Percentiles rank a stretch among this genome's conserved stretches.
Conservation (phyloP, 371 early-diverging fungal genomes). For the Quaeritorhiza haematococci region DNA sequence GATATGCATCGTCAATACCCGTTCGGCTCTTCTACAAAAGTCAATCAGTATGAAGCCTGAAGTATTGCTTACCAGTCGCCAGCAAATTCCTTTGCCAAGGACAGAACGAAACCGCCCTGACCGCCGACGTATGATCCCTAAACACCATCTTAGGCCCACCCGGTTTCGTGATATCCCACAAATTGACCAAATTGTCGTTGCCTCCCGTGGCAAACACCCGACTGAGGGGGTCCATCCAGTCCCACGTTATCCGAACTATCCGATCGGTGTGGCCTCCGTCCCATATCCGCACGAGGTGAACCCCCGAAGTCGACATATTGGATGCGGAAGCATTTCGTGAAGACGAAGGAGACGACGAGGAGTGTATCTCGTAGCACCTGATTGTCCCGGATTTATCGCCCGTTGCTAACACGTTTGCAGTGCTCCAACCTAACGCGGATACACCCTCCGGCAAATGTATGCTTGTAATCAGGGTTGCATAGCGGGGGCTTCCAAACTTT, state of each 20-base stretch:
- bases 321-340: too few species aligned
- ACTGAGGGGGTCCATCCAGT: constrained; percentile 24
- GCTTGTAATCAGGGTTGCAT: neutral
- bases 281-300: neutral
- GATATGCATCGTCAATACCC: too few species aligned
- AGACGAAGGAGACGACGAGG: too few species aligned
- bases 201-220: constrained; percentile 46
- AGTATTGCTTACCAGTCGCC: constrained; percentile 29
- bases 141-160: constrained; percentile 3
- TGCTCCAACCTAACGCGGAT: constrained; percentile 4
- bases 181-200: constrained; percentile 46
- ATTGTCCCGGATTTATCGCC: constrained; percentile 14
- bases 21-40: too few species aligned
- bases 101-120: constrained; percentile 52
- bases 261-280: constrained; percentile 20
- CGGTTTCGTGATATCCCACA: constrained; percentile 30
- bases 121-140: constrained; percentile 46
- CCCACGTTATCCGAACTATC: constrained; percentile 47
- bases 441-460: constrained; percentile 9
- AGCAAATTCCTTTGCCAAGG: constrained; percentile 31
- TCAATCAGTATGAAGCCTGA: too few species aligned
- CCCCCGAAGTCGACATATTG: constrained; percentile 6
- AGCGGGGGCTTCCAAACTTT: constrained; percentile 1
- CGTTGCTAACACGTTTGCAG: neutral
- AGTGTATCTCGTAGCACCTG: constrained; percentile 8